Base-by-base conservation (phyloP, 2,329 filamentous ascomycete genomes). In the Fusarium sp. region DNA sequence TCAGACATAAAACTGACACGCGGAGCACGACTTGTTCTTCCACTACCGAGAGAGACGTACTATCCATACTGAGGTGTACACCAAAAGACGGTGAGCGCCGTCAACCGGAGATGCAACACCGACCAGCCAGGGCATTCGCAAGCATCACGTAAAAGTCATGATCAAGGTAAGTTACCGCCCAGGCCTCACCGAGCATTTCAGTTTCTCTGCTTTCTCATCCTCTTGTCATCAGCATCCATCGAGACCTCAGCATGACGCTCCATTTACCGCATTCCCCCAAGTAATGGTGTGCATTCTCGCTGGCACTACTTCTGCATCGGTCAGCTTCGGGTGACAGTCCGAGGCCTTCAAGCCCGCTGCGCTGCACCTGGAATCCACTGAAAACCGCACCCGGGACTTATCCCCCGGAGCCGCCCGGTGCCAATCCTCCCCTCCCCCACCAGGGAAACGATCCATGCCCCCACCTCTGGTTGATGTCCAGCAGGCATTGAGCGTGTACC, bases 71-170 rank as follows among this genome's bases (percentile, higher is more conserved):
- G 39, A 20, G 20, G n/a, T 20, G 14, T 48, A 10, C 59, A 64
- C 60, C 68, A 75, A 75, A 75, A 75, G 72, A 75, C 72, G 72
- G 72, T 75, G 72, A 75, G 72, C 43, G 63, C 41, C 52, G 52
- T 73, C 20, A 59, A 45, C 52, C 66, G 72, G 72, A 74, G 60
- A 60, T 62, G 60, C 43, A 75, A 48, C 60, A 60, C 66, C 72
- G 66, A 66, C 58, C 48, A 57, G 16, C 63, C 70, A 73, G 60
- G 61, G 45, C 63, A 62, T 62, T 68, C 57, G 30, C 43, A 37
- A 32, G n/a, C 37, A 64, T 52, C 50, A 34, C 27, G 68, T 41
- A 64, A 50, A 72, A 56, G 48, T 73, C 68, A 73, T 59, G 59
- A 57, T 67, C 27, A 8, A 32, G 63, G 13, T 48, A 20, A 16